Evolutionary conservation across 495 filamentous ascomycete genomes (phyloP), one percentile per base, ranked within the genome.

Genomic region (Niebla homalea): DNA sequence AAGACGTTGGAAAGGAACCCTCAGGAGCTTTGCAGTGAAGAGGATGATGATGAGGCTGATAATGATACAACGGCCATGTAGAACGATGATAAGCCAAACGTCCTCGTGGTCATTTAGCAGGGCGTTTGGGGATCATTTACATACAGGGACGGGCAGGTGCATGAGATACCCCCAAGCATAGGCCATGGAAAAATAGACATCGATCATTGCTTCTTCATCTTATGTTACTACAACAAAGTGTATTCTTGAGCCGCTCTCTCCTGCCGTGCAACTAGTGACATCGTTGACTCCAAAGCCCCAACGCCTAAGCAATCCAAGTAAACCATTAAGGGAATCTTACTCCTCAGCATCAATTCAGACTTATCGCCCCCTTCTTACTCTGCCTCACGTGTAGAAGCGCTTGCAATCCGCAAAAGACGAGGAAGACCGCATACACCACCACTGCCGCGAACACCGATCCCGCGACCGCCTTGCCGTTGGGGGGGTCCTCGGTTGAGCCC

Each of bases 361-460:
- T 78, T 73, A 95, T 94, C 46, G 85, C 81, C 46, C 89, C 89
- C 57, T 81, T 73, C 66, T 84, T 75, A 64, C 78, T 84, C 61
- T 83, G 78, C 64, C 85, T 78, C 48, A 81, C 61, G 58, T 94
- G 86, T 40, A 94, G 72, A 53, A 80, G 75, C 43, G 87, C 89
- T 62, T 95, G 89, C 60, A 85, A 76, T 23, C 79, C 83, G 69
- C 89, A 95, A 70, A 93, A 94, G 43, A 92, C 76, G 50, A 95
- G 77, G 71, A 95, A 95, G 0, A 74, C 87, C 58, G 69, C 75
- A 60, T 95, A 95, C 54, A 95, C 82, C 26, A 85, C 68, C 20
- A 95, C 87, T 46, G 89, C 86, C 22, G 78, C 79, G 59, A 93
- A 94, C 23, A 93, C 77, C 14, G 87, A 87, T 12, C 71, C 81